These are phyloP conservation scores for Cadophora malorum DNA, from an alignment of 2,329 filamentous ascomycete genomes.

Conservation along the genomic window DNA sequence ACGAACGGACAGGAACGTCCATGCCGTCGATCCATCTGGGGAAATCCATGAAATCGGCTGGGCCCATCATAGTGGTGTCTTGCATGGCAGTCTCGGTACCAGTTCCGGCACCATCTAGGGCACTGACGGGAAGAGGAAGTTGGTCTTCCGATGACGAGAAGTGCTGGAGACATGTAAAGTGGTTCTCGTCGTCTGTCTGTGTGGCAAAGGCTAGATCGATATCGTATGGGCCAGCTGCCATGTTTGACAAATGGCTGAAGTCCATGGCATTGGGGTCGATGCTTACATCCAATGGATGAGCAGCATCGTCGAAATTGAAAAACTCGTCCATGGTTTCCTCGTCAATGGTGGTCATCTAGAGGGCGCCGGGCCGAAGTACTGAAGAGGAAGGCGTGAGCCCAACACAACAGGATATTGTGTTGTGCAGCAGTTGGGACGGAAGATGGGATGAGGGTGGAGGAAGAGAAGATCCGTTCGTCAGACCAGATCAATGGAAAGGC, in stretches of 20 bases:
- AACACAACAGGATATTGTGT: not conserved
- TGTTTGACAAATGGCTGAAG: conserved; percentile 9
- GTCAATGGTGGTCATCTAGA: conserved; percentile 47
- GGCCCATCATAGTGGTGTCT: conserved; percentile 46
- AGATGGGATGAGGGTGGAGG: conserved; percentile 14
- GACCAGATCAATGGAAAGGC: conserved; percentile 35
- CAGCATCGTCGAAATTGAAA: conserved; percentile 65
- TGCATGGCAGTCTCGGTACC: conserved; percentile 40
- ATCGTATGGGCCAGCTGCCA: conserved; percentile 40
- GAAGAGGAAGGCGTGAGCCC: conserved; percentile 2
- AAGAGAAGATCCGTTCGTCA: not conserved
- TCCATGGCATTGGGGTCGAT: conserved; percentile 14
- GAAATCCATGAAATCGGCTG: conserved; percentile 52
- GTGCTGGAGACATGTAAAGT: conserved; percentile 65
- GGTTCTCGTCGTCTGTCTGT: conserved; percentile 64
- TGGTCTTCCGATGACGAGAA: conserved; percentile 54
- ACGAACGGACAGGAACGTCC: conserved; percentile 49
- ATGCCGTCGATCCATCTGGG: conserved; percentile 45
- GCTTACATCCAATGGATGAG: conserved; percentile 33
- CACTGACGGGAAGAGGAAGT: conserved; percentile 39
- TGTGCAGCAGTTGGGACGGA: not conserved
- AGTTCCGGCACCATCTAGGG: conserved; percentile 21
- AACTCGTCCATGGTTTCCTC: conserved; percentile 59
- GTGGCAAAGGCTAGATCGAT: conserved; percentile 62
- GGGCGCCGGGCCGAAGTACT: conserved; percentile 32